phyloP scores from a whole-genome alignment of 2,329 filamentous ascomycete species.

The Aspergillus felis region DNA sequence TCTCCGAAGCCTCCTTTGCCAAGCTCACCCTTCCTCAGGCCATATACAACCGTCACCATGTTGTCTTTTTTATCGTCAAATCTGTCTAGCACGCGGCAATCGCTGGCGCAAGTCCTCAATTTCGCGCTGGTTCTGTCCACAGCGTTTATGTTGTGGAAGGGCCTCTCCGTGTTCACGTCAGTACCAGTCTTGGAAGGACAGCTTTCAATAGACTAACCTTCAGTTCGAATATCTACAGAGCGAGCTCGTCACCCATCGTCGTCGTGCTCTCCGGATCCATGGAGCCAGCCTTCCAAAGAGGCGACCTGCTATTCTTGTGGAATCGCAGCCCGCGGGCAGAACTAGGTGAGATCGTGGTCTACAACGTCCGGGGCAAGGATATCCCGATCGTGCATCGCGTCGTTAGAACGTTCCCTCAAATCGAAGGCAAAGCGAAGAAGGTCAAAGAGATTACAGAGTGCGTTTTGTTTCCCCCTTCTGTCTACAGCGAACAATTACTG shows the following conservation, averaged over 20 bases:
- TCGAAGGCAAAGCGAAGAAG: conserved; percentile 34
- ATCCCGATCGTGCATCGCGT: conserved; percentile 97
- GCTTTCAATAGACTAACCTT: neutral
- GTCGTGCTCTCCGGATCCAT: conserved; percentile 65
- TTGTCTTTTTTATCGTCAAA: conserved; percentile 59
- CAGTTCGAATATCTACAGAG: conserved; percentile 22
- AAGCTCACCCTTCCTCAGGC: neutral
- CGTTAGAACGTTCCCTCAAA: conserved; percentile 62
- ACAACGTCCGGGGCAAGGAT: conserved; percentile 86
- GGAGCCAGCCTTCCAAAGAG: conserved; percentile 64
- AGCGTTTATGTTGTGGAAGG: conserved; percentile 95
- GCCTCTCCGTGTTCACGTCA: conserved; percentile 66
- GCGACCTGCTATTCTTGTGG: conserved; percentile 62
- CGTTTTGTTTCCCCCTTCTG: neutral
- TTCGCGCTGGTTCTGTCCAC: conserved; percentile 87
- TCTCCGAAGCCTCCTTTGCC: conserved; percentile 6
- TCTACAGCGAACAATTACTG: neutral
- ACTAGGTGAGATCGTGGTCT: conserved; percentile 70
- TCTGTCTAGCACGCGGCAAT: conserved; percentile 68
- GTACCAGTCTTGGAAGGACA: neutral
- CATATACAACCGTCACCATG: conserved; percentile 49
- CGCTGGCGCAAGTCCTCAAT: conserved; percentile 78
- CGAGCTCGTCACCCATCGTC: conserved; percentile 67
- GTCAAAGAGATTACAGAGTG: conserved; percentile 32
- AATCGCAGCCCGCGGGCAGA: conserved; percentile 59